Evolutionary conservation across 2,329 filamentous ascomycete genomes (phyloP), one percentile per base, ranked within the genome.

Genomic region (Camillea tinctor): DNA sequence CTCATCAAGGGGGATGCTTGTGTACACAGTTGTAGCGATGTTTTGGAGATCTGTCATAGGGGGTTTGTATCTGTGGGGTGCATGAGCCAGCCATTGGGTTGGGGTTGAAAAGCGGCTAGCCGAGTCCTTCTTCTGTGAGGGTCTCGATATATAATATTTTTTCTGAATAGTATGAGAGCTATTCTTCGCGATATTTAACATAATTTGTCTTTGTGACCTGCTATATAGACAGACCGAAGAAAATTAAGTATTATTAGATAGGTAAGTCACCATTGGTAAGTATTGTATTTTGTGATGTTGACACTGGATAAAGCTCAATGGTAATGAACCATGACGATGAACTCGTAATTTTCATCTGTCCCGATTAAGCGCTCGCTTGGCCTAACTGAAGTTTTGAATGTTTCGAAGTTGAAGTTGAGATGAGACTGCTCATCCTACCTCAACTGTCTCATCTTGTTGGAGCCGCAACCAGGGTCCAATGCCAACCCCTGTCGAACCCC

Each of bases 341-440:
- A 58, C 60, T 64, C 58, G 60, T 23, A 57, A 30, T 54, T 58
- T 44, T 22, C 15, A 50, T 55, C 52, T 56, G 54, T 52, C 56
- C 56, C 56, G 7, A 58, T 64, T 64, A 60, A 59, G 36, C 36
- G 36, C 36, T n/a, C 60, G 61, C 60, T 64, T 64, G 61, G 53
- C 61, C 61, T 7, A n/a, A 44, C n/a, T 44, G 62, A 57, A 50
- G 55, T 60, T 55, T 65, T 64, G 68, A 68, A 66, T 68, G 55
- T 60, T 56, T 65, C 63, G 68, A 68, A 66, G 68, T 63, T 50
- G 65, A 71, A 66, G 66, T 67, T 65, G 62, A 63, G 69, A 71
- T 69, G 69, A 72, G 69, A 72, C 69, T 60, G 68, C 56, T 64
- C 56, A 72, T 72, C 69, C 63, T 60, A 72, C 69, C 54, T 59